Conservation (phyloP, 345 rosid species). For the Moricandia moricandioides region DNA sequence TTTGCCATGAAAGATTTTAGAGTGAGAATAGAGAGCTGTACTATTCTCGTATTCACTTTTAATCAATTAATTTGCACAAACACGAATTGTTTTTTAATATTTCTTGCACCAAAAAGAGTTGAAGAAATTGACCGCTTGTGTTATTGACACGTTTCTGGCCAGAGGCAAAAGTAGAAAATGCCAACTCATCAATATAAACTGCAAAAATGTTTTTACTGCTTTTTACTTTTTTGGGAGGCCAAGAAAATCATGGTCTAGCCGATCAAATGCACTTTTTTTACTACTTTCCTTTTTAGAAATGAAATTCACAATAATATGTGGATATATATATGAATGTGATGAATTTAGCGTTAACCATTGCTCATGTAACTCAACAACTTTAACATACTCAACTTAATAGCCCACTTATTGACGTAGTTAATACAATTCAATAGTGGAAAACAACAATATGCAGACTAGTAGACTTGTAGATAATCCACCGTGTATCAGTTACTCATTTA, state of each 20-base stretch:
- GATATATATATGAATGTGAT: background rate
- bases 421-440: background rate
- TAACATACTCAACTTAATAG: background rate
- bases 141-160: slow-evolving; percentile 5
- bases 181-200: background rate
- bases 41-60: background rate
- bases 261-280: background rate
- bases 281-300: background rate
- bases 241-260: background rate
- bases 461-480: background rate
- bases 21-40: background rate
- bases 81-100: background rate
- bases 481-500: background rate
- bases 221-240: background rate
- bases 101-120: background rate
- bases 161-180: slow-evolving; percentile 1
- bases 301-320: background rate
- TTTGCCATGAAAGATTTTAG: background rate
- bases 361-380: background rate
- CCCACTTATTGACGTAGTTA: background rate
- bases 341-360: background rate
- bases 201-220: background rate
- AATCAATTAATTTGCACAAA: background rate
- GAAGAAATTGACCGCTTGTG: background rate
- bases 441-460: too few species aligned